Evolutionary conservation across 768 basidiomycete genomes (phyloP), one percentile per base, ranked within the genome.

Genomic region (Omphalotus guepiniiformis): DNA sequence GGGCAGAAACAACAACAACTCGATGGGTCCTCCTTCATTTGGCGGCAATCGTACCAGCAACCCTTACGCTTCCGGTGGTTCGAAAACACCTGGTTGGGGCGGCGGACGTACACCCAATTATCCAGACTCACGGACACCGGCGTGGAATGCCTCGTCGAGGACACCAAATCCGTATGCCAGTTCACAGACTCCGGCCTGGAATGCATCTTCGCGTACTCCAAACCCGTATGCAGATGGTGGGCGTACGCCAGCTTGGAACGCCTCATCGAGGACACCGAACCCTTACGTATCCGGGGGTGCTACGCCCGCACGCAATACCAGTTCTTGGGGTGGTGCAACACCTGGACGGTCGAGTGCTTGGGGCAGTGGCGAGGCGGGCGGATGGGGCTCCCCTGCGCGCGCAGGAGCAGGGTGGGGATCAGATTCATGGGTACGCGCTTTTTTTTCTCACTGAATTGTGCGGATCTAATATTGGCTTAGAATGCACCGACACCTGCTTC

Each of bases 161-260:
- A 88, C 88, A 2, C 86, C 88, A 3, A 89, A 88, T 58, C 83
- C 86, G 5, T 80, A 78, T 49, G 77, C 70, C 36, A 62, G 62
- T 40, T 65, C 67, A 30, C 73, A 75, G 48, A 89, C 88, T 6
- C 87, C 88, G 0, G 84, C 83, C 11, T 85, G 83, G 76, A 76
- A 71, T 52, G 75, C 74, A 4, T 68, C 70, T 36, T 77, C 79
- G 23, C 69, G 78, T 46, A 88, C 88, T 2, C 86, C 88, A 3
- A 89, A 82, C 53, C 78, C 80, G 1, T 73, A 78, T 48, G 65
- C 39, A 19, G 21, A 23, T 38, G 35, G 45, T 46, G 71, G 76
- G 51, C 60, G 7, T 11, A 79, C 76, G 23, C 78, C 79, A 0
- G 77, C 75, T 18, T 81, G 74, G 80, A 69, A 66, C 47, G 63